Conservation (phyloP, 2,329 filamentous ascomycete species). For the Paecilomyces formosus region DNA sequence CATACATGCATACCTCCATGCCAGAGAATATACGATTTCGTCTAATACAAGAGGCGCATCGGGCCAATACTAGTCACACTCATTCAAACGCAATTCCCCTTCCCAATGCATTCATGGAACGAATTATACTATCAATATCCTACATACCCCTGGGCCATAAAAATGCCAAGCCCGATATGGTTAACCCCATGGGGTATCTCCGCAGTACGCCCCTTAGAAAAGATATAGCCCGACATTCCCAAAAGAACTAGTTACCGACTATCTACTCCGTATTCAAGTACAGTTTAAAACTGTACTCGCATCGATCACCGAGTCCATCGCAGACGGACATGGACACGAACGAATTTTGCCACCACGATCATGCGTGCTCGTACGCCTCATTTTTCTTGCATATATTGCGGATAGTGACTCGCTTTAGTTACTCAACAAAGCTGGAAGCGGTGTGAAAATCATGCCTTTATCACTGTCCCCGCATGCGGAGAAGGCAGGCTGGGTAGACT, state of each 20-base stretch:
- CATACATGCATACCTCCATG: too few relatives aligned
- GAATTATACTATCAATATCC: background rate
- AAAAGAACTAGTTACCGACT: background rate
- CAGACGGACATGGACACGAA: background rate
- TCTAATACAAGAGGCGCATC: too few relatives aligned
- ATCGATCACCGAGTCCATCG: background rate
- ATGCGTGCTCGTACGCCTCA: background rate
- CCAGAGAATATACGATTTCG: too few relatives aligned
- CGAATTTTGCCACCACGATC: background rate
- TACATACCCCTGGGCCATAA: background rate
- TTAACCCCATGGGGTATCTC: background rate
- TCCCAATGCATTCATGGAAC: background rate
- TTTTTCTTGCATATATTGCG: background rate
- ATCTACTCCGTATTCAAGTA: too few relatives aligned
- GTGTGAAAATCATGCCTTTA: background rate
- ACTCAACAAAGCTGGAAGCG: background rate
- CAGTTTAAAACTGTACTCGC: background rate
- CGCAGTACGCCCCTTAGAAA: background rate
- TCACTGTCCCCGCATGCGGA: background rate
- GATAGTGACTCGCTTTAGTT: too few relatives aligned
- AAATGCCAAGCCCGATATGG: background rate
- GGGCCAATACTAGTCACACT: background rate
- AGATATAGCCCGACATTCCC: background rate
- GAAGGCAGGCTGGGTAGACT: background rate
- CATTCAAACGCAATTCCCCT: background rate